Evolutionary conservation across 1,284 basidiomycete genomes (phyloP).

Genomic region (Heimioporus retisporus): DNA sequence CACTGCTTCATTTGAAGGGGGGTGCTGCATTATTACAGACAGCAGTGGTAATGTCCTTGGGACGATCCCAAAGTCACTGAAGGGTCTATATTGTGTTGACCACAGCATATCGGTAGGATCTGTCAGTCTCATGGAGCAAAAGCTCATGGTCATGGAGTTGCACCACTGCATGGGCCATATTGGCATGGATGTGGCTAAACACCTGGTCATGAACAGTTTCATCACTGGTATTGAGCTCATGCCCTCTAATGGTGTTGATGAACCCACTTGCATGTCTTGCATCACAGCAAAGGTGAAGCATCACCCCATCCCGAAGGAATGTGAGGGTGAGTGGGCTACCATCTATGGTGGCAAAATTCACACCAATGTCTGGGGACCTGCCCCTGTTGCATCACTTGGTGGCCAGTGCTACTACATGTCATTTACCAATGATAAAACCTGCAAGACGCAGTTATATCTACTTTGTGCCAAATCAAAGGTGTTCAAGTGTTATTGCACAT

Average conservation of each 20-base stretch:
- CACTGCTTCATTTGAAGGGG: too few relatives aligned
- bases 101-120: too few relatives aligned
- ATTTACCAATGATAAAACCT: not conserved
- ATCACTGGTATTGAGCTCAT: not conserved
- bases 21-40: too few relatives aligned
- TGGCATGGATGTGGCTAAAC: too few relatives aligned
- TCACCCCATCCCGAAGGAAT: not conserved
- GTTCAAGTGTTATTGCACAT: not conserved
- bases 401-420: not conserved
- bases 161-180: too few relatives aligned
- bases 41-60: too few relatives aligned
- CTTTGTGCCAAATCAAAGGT: not conserved
- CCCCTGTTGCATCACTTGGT: not conserved
- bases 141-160: too few relatives aligned
- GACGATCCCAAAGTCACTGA: too few relatives aligned
- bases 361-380: not conserved
- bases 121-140: too few relatives aligned
- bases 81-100: too few relatives aligned
- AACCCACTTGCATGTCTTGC: not conserved
- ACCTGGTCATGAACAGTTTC: not conserved
- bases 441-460: not conserved
- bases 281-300: not conserved
- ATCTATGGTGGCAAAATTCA: not conserved
- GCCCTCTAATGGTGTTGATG: not conserved
- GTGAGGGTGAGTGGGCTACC: not conserved